Conservation (phyloP, 2,329 filamentous ascomycete genomes). For the Colletotrichum noveboracense region DNA sequence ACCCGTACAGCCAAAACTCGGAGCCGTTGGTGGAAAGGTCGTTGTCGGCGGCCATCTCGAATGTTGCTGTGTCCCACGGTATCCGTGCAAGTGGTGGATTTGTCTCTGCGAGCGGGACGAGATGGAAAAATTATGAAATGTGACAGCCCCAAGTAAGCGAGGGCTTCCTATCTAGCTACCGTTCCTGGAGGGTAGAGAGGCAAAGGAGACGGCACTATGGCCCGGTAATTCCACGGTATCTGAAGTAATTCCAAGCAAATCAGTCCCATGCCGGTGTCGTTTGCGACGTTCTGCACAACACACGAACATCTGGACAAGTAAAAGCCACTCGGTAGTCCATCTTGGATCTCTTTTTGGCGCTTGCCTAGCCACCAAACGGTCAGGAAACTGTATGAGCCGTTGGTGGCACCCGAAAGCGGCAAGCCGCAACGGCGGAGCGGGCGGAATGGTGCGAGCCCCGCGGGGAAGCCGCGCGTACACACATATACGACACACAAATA, state of each 20-base stretch:
- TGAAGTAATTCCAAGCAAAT: background rate
- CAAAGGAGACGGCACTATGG: background rate
- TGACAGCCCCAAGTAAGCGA: background rate
- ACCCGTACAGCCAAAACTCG: slow-evolving; percentile 97
- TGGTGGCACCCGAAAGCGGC: background rate
- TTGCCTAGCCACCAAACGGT: background rate
- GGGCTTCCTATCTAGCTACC: background rate
- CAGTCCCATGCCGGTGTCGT: background rate
- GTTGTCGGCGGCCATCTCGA: slow-evolving; percentile 41
- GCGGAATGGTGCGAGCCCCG: background rate
- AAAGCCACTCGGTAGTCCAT: background rate
- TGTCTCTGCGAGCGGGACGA: background rate
- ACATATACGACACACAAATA: background rate
- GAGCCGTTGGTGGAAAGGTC: slow-evolving; percentile 40
- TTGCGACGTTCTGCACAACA: background rate
- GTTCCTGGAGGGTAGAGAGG: background rate
- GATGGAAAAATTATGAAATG: background rate
- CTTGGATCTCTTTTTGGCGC: slow-evolving; percentile 3
- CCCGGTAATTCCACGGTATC: background rate
- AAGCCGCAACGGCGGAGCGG: slow-evolving; percentile 6
- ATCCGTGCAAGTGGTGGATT: background rate
- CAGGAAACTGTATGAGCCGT: background rate
- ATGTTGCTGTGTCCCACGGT: background rate
- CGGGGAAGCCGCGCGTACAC: background rate
- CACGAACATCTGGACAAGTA: background rate